phyloP scores from a whole-genome alignment of 2,329 filamentous ascomycete species.

The Escovopsis sp. region DNA sequence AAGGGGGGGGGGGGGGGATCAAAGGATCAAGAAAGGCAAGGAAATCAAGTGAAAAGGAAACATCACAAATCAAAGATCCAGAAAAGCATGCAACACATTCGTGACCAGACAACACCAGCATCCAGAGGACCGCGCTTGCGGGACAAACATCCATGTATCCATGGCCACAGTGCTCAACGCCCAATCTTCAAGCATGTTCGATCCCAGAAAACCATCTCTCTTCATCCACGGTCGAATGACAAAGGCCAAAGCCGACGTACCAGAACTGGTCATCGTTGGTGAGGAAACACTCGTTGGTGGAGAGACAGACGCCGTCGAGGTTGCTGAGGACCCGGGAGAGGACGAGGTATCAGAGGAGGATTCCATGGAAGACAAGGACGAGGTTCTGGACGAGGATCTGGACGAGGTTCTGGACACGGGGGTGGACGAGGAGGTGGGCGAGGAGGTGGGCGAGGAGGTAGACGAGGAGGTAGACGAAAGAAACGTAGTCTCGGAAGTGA shows the following conservation, averaged over 20 bases:
- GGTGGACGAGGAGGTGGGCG: conserved; percentile 8
- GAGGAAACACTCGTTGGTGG: conserved; percentile 3
- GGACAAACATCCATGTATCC: not conserved
- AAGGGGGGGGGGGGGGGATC: not conserved
- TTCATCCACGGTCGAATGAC: conserved; percentile 1
- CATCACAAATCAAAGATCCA: conserved; percentile 4
- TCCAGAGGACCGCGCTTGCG: conserved; percentile 13
- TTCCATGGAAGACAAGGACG: too few species aligned
- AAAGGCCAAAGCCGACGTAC: conserved; percentile 17
- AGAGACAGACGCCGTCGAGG: conserved; percentile 7
- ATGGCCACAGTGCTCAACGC: too few species aligned
- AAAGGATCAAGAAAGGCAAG: too few species aligned
- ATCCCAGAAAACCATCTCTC: conserved; percentile 6
- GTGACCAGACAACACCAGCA: not conserved
- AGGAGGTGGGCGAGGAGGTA: not conserved
- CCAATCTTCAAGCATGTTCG: too few species aligned
- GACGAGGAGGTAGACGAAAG: conserved; percentile 8
- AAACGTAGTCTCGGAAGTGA: conserved; percentile 16
- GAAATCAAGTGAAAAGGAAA: not conserved
- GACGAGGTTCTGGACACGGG: conserved; percentile 2
- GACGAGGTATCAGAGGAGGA: too few species aligned
- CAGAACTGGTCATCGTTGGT: conserved; percentile 11
- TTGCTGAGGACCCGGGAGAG: conserved; percentile 4
- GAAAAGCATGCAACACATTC: conserved; percentile 2
- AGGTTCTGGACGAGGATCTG: too few species aligned